Base-by-base conservation (phyloP, 75 land plant species). In the Pinus taeda region DNA sequence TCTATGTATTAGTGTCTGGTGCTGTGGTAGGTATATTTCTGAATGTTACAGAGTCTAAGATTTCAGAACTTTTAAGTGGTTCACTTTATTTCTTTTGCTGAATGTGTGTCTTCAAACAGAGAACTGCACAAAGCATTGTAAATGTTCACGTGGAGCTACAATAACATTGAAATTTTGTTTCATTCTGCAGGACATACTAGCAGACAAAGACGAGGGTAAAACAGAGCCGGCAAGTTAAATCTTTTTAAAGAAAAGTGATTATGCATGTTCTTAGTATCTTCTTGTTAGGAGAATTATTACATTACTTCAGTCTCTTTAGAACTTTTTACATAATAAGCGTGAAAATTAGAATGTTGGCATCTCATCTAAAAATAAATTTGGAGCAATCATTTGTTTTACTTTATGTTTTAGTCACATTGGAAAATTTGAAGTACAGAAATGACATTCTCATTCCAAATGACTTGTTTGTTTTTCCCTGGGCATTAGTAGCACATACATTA, bases 1-100 rank as follows among this genome's bases (percentile, higher is more conserved):
- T 92, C 57, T 92, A 92, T 78, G 82, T 92, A 6, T 58, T 92
- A 21, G 85, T 90, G 6, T 76, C 84, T 29, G 92, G 94, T 45
- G 61, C 80, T 67, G 85, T 81, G 88, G 94, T 90, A 80, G 71
- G 78, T 66, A 24, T 18, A 21, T 6, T 66, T 49, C 55, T 49
- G 55, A 49, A 49, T 49, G 55, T 49, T 49, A 49, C 55, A 49
- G 55, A 49, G 12, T 49, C 11, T 9, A 9, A 49, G 2, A 9
- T 11, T 9, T 49, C 12, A 9, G 55, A 49, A 9, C 55, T 9
- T 49, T 49, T 49, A 11, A 2, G 55, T 49, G 55, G 55, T 49
- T 49, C 55, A 49, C 55, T 49, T 49, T 49, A 49, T 49, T 49
- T 9, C 55, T 49, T 49, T 45, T 45, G 1, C 8, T 8, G 8